Conservation (phyloP, 2,329 filamentous ascomycete species). For the Aspergillus persii region DNA sequence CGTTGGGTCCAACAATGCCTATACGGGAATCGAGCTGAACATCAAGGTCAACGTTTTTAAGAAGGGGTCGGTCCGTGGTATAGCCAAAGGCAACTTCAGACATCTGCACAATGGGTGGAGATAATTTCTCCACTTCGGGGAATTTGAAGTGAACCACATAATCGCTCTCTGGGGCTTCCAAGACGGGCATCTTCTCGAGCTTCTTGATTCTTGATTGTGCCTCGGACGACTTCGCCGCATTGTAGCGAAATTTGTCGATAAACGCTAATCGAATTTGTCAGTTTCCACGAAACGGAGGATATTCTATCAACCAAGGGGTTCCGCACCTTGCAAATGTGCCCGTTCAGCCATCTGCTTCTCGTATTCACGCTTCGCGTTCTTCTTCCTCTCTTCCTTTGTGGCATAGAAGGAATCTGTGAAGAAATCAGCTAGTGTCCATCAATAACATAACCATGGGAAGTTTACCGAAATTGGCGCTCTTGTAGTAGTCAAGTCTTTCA, state of each 20-base stretch:
- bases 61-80: conserved; percentile 70
- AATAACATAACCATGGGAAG: background rate
- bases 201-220: conserved; percentile 99
- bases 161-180: conserved; percentile 86
- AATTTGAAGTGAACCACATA: conserved; percentile 98
- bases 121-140: conserved; percentile 95
- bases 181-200: conserved; percentile 90
- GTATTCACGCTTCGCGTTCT: conserved; percentile 95
- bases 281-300: background rate
- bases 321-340: conserved; percentile 74
- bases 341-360: conserved; percentile 96
- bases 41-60: conserved; percentile 86
- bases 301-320: background rate
- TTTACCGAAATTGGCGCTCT: conserved; percentile 81
- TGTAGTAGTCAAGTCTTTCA: conserved; percentile 96
- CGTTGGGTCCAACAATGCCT: conserved; percentile 98
- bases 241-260: conserved; percentile 99
- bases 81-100: conserved; percentile 89
- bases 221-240: conserved; percentile 96
- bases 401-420: conserved; percentile 81
- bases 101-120: conserved; percentile 98
- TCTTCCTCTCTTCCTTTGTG: conserved; percentile 93
- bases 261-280: conserved; percentile 56
- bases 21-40: conserved; percentile 98
- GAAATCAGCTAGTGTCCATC: conserved; percentile 12